These are phyloP conservation scores for Trichoderma polysporum DNA, from an alignment of 2,329 filamentous ascomycete genomes.

Conservation along the genomic window DNA sequence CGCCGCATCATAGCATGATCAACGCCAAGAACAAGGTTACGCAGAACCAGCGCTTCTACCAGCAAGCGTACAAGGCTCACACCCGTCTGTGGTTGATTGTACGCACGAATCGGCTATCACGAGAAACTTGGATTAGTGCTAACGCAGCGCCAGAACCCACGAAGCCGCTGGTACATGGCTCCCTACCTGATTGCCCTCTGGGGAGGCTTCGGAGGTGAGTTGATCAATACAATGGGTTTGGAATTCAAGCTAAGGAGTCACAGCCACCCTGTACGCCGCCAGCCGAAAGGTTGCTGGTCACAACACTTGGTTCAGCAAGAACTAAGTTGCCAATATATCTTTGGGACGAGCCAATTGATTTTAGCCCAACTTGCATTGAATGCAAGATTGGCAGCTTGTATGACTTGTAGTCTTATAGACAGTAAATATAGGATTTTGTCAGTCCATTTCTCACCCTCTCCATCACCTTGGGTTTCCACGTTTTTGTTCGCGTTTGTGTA, in stretches of 20 bases:
- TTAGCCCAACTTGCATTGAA: neutral
- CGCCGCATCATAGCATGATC: slow-evolving; percentile 49
- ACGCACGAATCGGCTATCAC: slow-evolving; percentile 38
- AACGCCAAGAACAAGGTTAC: slow-evolving; percentile 76
- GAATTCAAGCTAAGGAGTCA: slow-evolving; percentile 26
- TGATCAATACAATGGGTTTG: neutral
- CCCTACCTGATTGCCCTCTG: slow-evolving; percentile 68
- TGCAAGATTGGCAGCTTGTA: neutral
- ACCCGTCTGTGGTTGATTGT: slow-evolving; percentile 77
- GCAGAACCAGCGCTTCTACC: slow-evolving; percentile 71
- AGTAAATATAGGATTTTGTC: slow-evolving; percentile 21
- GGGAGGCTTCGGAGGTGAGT: slow-evolving; percentile 62
- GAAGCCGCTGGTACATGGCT: slow-evolving; percentile 63
- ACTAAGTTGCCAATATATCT: slow-evolving; percentile 36
- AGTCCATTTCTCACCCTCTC: neutral
- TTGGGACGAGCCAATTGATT: neutral
- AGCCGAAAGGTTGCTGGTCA: slow-evolving; percentile 71
- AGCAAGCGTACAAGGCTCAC: slow-evolving; percentile 67
- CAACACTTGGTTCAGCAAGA: slow-evolving; percentile 72
- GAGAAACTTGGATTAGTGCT: slow-evolving; percentile 5
- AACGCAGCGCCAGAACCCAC: slow-evolving; percentile 52
- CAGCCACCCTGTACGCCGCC: slow-evolving; percentile 68
- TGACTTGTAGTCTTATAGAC: slow-evolving; percentile 18
- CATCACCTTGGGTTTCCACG: neutral
- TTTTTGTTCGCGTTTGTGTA: neutral